Base-by-base conservation (phyloP, 2,329 filamentous ascomycete genomes). In the Fusarium equiseti region DNA sequence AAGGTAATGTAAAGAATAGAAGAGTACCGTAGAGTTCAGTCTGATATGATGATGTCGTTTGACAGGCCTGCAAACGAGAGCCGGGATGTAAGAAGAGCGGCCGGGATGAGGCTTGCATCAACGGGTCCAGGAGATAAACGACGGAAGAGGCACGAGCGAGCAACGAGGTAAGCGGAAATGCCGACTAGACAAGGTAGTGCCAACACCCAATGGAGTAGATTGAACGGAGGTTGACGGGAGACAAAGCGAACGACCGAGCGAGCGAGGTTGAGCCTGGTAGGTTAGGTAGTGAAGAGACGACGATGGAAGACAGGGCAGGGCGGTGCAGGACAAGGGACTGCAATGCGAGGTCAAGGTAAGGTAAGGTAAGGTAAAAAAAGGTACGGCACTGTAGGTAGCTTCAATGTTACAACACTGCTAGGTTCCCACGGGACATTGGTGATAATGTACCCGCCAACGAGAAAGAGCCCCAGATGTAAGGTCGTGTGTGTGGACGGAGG, bases 361-460 rank as follows among this genome's bases (percentile, higher is more conserved):
- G 20, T 18, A 60, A 45, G 59, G 40, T 11, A 32, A 63, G 22
- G 61, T 43, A 35, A 56, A 57, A 61, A 59, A 43, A 63, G 22
- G 58, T 55, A 63, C 38, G 42, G 60, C 32, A 69, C 63, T 64
- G 71, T 56, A 64, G 69, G 72, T 60, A 64, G 69, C 70, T 73
- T 74, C 66, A 63, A 71, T 42, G 63, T 71, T 68, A 71, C 73
- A 70, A 72, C 69, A 73, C 40, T 66, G 68, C 52, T 53, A 60
- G 53, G 44, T 56, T 59, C 61, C 61, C 50, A 59, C 71, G 73
- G 73, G 73, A 74, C 52, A 67, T 67, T 75, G 65, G 57, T 59
- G 73, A 74, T 74, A 68, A 75, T 70, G 73, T 75, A 75, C 73
- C 73, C 59, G 67, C 57, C 69, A 63, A 64, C 66, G 52, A 59